Conservation (phyloP, 1,284 basidiomycete genomes). For the Trametes hirsuta region DNA sequence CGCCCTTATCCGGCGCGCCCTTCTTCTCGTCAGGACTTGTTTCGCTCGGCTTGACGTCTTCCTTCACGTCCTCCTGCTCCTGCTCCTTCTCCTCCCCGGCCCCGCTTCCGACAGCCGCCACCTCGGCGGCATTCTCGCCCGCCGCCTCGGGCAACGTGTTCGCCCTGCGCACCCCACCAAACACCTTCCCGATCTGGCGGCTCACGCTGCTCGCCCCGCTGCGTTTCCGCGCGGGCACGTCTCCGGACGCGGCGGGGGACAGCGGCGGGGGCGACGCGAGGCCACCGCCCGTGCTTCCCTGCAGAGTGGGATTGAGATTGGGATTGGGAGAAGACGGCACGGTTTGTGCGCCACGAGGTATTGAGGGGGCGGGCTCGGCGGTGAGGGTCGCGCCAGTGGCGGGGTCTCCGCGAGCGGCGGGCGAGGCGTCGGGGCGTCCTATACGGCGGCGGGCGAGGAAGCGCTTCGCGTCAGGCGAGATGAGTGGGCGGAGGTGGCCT, state of each 20-base stretch:
- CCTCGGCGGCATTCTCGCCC: background rate
- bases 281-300: background rate
- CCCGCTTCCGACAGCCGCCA: background rate
- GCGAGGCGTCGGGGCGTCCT: slow-evolving; percentile 9
- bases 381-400: background rate
- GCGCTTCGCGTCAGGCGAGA: slow-evolving; percentile 24
- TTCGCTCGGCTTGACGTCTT: slow-evolving; percentile 7
- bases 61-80: background rate
- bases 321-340: slow-evolving; percentile 11
- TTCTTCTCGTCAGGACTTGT: slow-evolving; percentile 21
- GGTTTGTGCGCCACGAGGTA: slow-evolving; percentile 13
- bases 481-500: slow-evolving; percentile 25
- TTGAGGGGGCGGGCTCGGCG: slow-evolving; percentile 1
- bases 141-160: slow-evolving; percentile 14
- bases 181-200: slow-evolving; percentile 21
- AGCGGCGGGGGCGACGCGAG: slow-evolving; percentile 1
- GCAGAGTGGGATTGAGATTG: slow-evolving; percentile 1
- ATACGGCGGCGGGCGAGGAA: slow-evolving; percentile 16
- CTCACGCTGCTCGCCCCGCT: slow-evolving; percentile 11
- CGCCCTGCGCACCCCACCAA: slow-evolving; percentile 15
- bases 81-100: background rate
- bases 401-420: background rate
- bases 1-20: slow-evolving; percentile 17
- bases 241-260: background rate
- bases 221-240: background rate